Evolutionary conservation across 75 land plant species (phyloP).

Genomic region (Pinus tabuliformis): DNA sequence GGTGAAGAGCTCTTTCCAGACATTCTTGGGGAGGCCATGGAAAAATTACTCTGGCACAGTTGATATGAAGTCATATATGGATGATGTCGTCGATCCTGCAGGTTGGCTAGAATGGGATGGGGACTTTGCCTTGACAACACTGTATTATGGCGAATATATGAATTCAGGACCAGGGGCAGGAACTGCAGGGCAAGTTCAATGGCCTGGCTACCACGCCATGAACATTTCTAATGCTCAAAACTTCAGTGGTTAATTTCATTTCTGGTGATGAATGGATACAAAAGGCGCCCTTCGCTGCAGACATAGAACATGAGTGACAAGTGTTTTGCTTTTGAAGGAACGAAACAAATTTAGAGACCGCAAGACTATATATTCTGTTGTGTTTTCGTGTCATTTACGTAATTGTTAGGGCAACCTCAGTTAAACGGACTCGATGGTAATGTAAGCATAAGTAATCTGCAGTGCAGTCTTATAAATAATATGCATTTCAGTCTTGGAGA

Average conservation of each 20-base stretch:
- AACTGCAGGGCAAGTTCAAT: conserved; percentile 5
- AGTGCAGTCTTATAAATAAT: too few relatives aligned
- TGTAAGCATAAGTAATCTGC: too few relatives aligned
- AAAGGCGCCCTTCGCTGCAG: not conserved
- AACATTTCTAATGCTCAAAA: not conserved
- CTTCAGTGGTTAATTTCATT: conserved; percentile 10
- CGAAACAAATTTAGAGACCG: too few relatives aligned
- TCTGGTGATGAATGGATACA: conserved; percentile 10
- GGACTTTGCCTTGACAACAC: conserved; percentile 14
- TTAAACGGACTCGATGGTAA: too few relatives aligned
- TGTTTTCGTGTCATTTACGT: too few relatives aligned
- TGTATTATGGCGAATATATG: conserved; percentile 24
- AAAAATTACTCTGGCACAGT: conserved; percentile 18
- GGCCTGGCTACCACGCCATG: conserved; percentile 14
- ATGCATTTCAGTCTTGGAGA: too few relatives aligned
- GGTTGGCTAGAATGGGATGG: conserved; percentile 29
- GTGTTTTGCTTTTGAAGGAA: too few relatives aligned
- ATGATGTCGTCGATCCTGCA: conserved; percentile 10
- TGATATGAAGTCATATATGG: not conserved
- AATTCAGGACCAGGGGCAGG: conserved; percentile 17
- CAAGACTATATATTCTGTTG: too few relatives aligned
- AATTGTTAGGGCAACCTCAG: too few relatives aligned
- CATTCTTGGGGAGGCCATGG: conserved; percentile 25
- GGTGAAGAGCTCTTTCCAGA: not conserved
- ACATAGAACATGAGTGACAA: not conserved